Evolutionary conservation across 306 rosid species (phyloP), one percentile per base, ranked within the genome.

Genomic region (Rosa chinensis): DNA sequence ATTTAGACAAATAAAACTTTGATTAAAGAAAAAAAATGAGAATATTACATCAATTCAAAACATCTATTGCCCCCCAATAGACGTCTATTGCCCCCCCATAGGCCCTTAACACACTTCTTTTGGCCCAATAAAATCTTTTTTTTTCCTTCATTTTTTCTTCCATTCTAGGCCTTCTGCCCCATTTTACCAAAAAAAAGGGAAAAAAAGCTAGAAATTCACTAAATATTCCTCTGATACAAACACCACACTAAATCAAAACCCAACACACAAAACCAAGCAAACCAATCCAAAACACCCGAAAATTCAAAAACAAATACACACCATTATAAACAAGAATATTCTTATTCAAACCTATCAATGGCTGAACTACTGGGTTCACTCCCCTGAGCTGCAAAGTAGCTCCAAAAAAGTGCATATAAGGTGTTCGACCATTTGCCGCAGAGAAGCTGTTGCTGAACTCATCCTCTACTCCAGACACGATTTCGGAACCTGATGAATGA

Each of bases 351-450:
- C 92, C 97, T 11, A 84, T 73, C 68, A 92, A 74, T 13, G 99
- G 99, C 91, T 95, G 98, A 86, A 89, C 78, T 44, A 91, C 82
- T 7, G 89, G 92, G 62, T 47, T 70, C 40, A 78, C 73, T 70
- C 99, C 99, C 76, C 97, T 82, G 42, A 92, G 96, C 85, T 92
- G 98, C 78, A 95, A 84, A 67, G 92, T 89, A 35, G 99, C 88
- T 28, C 97, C 98, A 21, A 95, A 49, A 81, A 95, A 90, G 75
- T 76, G 82, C 74, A 70, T 17, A 47, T 67, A 17, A 32, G 8
- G 20, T 47, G 77, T 23, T 70, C 35, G 3, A 32, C 35, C 35
- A 32, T 32, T 32, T 32, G 35, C 35, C 35, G 35, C 35, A 32
- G 35, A 32, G 35, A 32, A 32, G 35, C 35, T 32, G 35, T 32